Base-by-base conservation (phyloP, 306 rosid genomes). In the Trichosanthes truncata region DNA sequence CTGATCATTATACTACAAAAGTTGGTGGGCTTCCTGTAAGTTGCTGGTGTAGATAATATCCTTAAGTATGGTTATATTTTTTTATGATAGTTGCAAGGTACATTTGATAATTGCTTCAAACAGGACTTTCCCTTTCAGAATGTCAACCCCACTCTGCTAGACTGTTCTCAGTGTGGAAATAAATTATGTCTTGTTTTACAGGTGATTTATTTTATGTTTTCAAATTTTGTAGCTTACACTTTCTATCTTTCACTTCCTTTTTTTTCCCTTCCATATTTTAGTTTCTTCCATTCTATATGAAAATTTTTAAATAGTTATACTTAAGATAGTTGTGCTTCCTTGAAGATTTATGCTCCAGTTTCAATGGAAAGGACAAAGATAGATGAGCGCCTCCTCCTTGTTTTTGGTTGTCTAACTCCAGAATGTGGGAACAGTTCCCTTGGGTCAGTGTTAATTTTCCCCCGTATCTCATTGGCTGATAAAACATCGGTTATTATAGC, bases 21-120 rank as follows among this genome's bases (percentile, higher is more conserved):
- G 80, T 89, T 25, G 97, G 98, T 71, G 98, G 98, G 68, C 48
- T 94, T 68, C 97, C 98, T 81, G 98, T 94, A 82, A 83, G 93
- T 76, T 63, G 40, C 14, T 80, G 18, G 53, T 49, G 73, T 48
- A 7, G 25, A 21, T 76, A 68, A 23, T 36, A 35, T 20, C 21
- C 29, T 55, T 10, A 23, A 10, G 52, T 45, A 21, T 26, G 56
- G 23, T 3, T 23, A 25, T 63, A 25, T 17, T 7, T 63, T 12
- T 62, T 72, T 38, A 46, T 35, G 35, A 25, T 68, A 63, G n/a
- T 57, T 31, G 0, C 13, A 49, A 7, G 33, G 8, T 31, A 26
- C 56, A 35, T 23, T 53, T 38, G 43, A 18, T 26, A 23, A 78
- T 33, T 55, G 77, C 55, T 68, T 74, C 20, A 14, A 21, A 80